Base-by-base conservation (phyloP, 257 asterid species). In the Hygrophila difformis region DNA sequence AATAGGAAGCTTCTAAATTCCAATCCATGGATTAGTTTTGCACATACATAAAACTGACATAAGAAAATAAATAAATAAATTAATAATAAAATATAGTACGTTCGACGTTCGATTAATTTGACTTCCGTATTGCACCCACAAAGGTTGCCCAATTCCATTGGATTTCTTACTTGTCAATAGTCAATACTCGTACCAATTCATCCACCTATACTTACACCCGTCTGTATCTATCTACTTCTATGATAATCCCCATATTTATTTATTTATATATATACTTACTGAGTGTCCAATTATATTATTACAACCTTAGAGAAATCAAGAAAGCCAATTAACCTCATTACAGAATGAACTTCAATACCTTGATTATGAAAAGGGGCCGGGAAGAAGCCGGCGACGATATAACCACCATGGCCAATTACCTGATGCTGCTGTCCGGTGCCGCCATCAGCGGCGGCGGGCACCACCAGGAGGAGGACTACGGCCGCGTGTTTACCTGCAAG, bases 401-500 rank as follows among this genome's bases (percentile, higher is more conserved):
- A 2, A 28, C 40, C 5, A 9, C 40, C 41, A 29, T 49, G 41
- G 55, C 55, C 24, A 9, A 18, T 2, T 49, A 18, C 17, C 15
- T 49, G 26, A 15, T 49, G 41, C 16, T 29, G 11, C 13, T 49
- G 9, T 29, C 55, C 36, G 19, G 18, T 12, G 37, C 12, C 37
- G 37, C 12, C 12, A 12, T 12, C 37, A 3, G 37, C 8, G 37
- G 37, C 8, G 37, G 37, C 8, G 37, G 37, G 31, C 7, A 26
- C 7, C 5, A 24, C 5, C 5, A 24, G 31, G n/a, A 23, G 21
- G 39, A 31, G 41, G 40, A 7, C 0, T 4, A 7, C 2, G 8
- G 26, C 42, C 55, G 55, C 33, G 22, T 49, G 12, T 49, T 28
- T 42, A 33, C 55, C 0, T 81, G 93, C 63, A 78, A 81, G 23